A percentile compares a stretch with the other conserved stretches of the same genome.
Evolutionary conservation across 169 alveolate species (phyloP).

Genomic region (Cryptosporidium bovis): DNA sequence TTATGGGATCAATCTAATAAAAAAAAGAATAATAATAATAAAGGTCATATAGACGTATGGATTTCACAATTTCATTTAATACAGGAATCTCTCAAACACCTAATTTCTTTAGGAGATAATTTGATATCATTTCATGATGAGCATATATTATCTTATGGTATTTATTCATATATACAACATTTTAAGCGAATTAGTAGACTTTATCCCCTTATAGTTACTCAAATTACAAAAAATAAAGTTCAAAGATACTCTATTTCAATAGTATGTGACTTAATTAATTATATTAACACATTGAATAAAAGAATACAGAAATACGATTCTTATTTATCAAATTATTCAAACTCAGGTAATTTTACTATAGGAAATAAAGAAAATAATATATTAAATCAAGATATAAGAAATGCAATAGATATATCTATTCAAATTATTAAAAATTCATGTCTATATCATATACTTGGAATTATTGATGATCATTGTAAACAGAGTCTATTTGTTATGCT

Average conservation of each 20-base stretch:
- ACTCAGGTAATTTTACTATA: no score
- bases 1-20: slow-evolving; percentile 70
- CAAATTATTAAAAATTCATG: slow-evolving; percentile 41
- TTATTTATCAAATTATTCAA: no score
- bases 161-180: not conserved
- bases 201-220: slow-evolving; percentile 64
- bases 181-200: slow-evolving; percentile 60
- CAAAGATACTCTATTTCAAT: slow-evolving; percentile 63
- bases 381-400: not conserved
- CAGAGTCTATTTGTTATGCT: slow-evolving; percentile 42
- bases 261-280: slow-evolving; percentile 37
- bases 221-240: slow-evolving; percentile 54
- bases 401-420: not conserved
- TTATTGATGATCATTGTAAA: slow-evolving; percentile 59
- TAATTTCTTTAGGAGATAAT: slow-evolving; percentile 28
- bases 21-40: slow-evolving; percentile 6
- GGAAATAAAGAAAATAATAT: no score
- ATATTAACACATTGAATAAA: slow-evolving; percentile 35
- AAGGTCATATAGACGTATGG: slow-evolving; percentile 66
- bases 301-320: slow-evolving; percentile 5
- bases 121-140: no score
- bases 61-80: slow-evolving; percentile 59
- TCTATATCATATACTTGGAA: slow-evolving; percentile 27
- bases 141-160: not conserved
- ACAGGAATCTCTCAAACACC: slow-evolving; percentile 23